These are phyloP conservation scores for Oenanthe sinensis DNA, from an alignment of 129 eudicot species.

Conservation along the genomic window DNA sequence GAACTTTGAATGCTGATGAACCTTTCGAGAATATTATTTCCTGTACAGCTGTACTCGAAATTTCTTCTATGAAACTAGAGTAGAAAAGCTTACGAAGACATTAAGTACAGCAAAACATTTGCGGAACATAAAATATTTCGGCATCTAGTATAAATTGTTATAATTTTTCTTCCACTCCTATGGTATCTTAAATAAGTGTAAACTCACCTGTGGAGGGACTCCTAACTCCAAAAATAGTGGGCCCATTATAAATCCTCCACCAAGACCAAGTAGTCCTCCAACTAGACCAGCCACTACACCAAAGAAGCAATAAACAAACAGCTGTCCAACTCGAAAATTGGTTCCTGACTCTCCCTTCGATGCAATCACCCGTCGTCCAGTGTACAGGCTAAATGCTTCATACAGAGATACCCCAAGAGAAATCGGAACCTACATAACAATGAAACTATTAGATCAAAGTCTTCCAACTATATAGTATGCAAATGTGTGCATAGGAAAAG, in stretches of 20 bases:
- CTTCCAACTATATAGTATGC: not conserved
- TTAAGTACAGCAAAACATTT: not conserved
- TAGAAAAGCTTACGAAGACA: too few relatives aligned
- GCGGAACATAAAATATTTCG: not conserved
- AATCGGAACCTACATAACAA: conserved; percentile 51
- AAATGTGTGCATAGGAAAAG: not conserved
- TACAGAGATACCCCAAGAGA: conserved; percentile 72
- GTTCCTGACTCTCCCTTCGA: conserved; percentile 57
- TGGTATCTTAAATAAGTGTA: not conserved
- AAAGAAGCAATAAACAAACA: conserved; percentile 46
- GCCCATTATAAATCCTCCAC: conserved; percentile 95
- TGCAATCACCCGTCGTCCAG: conserved; percentile 58
- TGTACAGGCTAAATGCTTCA: conserved; percentile 63
- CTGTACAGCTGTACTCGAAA: not conserved
- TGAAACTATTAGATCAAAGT: not conserved
- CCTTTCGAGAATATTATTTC: not conserved
- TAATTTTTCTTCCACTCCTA: not conserved
- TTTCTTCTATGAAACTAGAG: too few relatives aligned
- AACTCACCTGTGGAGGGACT: conserved; percentile 82
- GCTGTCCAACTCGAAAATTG: conserved; percentile 40
- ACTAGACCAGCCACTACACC: conserved; percentile 80
- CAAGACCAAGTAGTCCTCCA: conserved; percentile 91
- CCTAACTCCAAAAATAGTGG: conserved; percentile 92
- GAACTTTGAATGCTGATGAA: not conserved
- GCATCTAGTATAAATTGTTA: not conserved